Base-by-base conservation (phyloP, 1,139 yeast genomes). In the Kazachstania sp. region DNA sequence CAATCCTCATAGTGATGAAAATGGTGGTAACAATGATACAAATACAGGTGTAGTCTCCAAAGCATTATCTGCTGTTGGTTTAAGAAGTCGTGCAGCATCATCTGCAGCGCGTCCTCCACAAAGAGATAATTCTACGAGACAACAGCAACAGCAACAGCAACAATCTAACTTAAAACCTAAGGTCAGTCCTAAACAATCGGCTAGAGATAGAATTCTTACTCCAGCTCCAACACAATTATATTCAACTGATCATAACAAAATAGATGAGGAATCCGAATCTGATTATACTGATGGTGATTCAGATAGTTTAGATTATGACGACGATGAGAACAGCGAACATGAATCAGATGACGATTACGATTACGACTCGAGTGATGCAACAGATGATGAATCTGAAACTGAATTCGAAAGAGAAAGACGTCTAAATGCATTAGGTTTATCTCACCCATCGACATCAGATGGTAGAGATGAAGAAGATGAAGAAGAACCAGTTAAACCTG, bases 321-420 rank as follows among this genome's bases (percentile, higher is more conserved):
- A 18, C 2, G 26, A n/a, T n/a, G n/a, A 23, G 19, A 28, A 30
- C 23, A 55, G 45, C 3, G 45, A 47, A 3, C 42, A 37, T 11
- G 51, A 48, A 6, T 31, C 43, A 16, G 47, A 26, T n/a, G 28
- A n/a, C 19, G 38, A 31, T 19, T 56, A 46, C 3, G 37, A 44
- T 12, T 51, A 42, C 9, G 47, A 48, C 2, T 41, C 41, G 9
- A 50, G 48, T 18, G 49, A 47, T 15, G 48, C 54, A 26, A 49
- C 55, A 6, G 64, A 42, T 12, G 39, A 37, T 31, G 45, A 43
- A 12, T 37, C 49, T 9, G 59, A 86, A 59, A 81, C 90, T 0
- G 83, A 72, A 31, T 79, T 81, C 26, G 97, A 88, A 63, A 77
- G 79, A 53, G 73, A 73, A 41, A 77, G 96, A 60, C 77, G 97